These are phyloP conservation scores for Lolium perenne DNA, from an alignment of 176 grass and related monocot species.

Conservation along the genomic window DNA sequence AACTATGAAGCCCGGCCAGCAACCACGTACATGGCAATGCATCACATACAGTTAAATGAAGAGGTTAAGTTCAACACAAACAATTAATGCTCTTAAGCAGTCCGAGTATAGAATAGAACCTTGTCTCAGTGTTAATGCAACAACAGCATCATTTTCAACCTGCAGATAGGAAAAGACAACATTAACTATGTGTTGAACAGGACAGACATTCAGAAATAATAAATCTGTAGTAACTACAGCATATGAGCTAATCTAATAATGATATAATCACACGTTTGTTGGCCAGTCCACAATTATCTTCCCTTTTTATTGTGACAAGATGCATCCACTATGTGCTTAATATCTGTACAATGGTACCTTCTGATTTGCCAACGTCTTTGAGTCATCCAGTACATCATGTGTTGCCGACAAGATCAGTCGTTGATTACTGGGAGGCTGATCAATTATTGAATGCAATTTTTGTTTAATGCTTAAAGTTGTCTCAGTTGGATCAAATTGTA, in stretches of 20 bases:
- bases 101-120: slow-evolving; percentile 50
- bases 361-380: slow-evolving; percentile 50
- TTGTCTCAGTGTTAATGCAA: slow-evolving; percentile 77
- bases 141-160: slow-evolving; percentile 86
- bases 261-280: neutral
- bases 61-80: neutral
- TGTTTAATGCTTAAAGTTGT: slow-evolving; percentile 69
- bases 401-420: slow-evolving; percentile 55
- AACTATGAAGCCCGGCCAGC: neutral
- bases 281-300: neutral
- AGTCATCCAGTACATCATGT: slow-evolving; percentile 68
- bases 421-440: slow-evolving; percentile 64
- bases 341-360: slow-evolving; percentile 49
- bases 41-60: neutral
- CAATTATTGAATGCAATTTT: slow-evolving; percentile 68
- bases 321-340: neutral
- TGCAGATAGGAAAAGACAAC: slow-evolving; percentile 38
- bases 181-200: neutral
- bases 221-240: neutral
- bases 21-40: slow-evolving; percentile 13
- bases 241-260: neutral
- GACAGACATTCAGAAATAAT: slow-evolving; percentile 10
- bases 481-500: slow-evolving; percentile 89
- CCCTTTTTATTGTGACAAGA: neutral
- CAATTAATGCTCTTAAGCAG: neutral